Conservation (phyloP, 768 basidiomycete species). For the Tylopilus vinaceipallidus region DNA sequence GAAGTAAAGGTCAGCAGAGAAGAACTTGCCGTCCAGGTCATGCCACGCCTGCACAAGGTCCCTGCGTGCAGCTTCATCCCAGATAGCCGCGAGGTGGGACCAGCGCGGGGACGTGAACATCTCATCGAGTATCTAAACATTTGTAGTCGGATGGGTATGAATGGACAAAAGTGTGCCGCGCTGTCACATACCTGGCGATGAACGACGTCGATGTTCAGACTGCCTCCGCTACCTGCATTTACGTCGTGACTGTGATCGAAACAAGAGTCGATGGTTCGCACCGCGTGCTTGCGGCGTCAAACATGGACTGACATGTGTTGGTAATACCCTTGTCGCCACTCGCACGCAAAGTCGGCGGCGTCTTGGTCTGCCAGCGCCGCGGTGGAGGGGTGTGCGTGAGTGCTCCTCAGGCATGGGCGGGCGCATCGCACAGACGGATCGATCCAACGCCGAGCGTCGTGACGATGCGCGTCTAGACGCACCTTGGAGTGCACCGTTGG, state of each 20-base stretch:
- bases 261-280: too few relatives aligned
- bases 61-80: constrained; percentile 40
- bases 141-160: too few relatives aligned
- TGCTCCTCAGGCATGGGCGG: background rate
- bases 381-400: background rate
- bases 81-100: too few relatives aligned
- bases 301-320: constrained; percentile 18
- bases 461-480: constrained; percentile 2
- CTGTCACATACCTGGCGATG: constrained; percentile 55
- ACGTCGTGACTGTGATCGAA: constrained; percentile 46
- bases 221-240: constrained; percentile 44
- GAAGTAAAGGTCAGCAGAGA: too few relatives aligned
- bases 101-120: too few relatives aligned
- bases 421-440: background rate
- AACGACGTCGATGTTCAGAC: constrained; percentile 51
- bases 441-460: too few relatives aligned
- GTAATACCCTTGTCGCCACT: constrained; percentile 56
- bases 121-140: too few relatives aligned
- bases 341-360: constrained; percentile 43
- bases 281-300: too few relatives aligned
- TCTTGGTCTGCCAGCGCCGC: constrained; percentile 21
- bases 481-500: constrained; percentile 18
- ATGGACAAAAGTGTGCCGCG: too few relatives aligned
- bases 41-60: constrained; percentile 60
- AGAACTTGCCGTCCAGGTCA: constrained; percentile 44